phyloP scores from a whole-genome alignment of 2,329 filamentous ascomycete species.

The Phyllosticta citrichinensis region DNA sequence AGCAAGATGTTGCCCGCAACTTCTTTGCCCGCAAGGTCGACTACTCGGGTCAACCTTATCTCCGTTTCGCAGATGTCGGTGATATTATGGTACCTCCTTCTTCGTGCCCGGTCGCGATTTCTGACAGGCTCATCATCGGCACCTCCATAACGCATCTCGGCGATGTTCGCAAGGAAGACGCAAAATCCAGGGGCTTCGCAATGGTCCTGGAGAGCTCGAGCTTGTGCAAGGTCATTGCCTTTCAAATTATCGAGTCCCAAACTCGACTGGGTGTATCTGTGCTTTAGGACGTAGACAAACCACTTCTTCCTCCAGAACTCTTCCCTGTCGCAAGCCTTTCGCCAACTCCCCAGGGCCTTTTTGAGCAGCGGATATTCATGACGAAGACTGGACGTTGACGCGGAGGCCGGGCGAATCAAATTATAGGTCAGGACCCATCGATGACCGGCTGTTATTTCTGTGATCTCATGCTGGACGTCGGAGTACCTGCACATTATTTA shows the following conservation, averaged over 20 bases:
- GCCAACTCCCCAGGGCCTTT: conserved; percentile 8
- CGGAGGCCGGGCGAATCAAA: conserved; percentile 27
- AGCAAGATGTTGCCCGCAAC: background rate
- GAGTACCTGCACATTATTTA: conserved; percentile 35
- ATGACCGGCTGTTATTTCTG: conserved; percentile 34
- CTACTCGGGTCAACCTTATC: background rate
- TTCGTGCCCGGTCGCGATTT: background rate
- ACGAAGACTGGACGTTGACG: background rate
- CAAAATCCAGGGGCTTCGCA: conserved; percentile 15
- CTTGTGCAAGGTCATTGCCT: conserved; percentile 16
- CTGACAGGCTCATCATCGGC: conserved; percentile 7
- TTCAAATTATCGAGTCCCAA: conserved; percentile 16
- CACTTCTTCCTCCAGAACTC: conserved; percentile 7
- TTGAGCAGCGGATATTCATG: conserved; percentile 12
- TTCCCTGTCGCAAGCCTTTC: conserved; percentile 2
- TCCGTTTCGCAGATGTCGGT: background rate
- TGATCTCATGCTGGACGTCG: conserved; percentile 44
- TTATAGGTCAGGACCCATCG: conserved; percentile 46
- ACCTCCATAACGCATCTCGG: conserved; percentile 12
- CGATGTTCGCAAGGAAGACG: conserved; percentile 14
- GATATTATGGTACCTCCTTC: background rate
- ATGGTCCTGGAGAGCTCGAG: conserved; percentile 13
- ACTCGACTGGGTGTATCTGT: conserved; percentile 19
- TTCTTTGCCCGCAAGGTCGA: background rate
- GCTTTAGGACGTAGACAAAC: conserved; percentile 18